phyloP scores from a whole-genome alignment of 1,284 basidiomycete species.

The Papiliotrema fonsecae region DNA sequence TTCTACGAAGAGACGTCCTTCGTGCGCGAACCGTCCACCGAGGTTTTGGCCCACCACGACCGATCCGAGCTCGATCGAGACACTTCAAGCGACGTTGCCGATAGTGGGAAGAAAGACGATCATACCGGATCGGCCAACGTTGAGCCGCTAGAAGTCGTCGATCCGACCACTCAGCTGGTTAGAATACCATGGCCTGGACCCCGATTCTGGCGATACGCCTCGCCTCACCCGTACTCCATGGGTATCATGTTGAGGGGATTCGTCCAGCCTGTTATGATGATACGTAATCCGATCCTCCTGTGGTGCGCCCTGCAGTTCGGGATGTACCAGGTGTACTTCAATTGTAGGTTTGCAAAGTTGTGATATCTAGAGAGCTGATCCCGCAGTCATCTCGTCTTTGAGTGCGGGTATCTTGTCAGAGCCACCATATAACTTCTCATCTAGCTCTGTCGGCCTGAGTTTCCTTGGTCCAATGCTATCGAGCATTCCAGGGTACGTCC shows the following conservation, averaged over 20 bases:
- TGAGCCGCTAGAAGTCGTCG: neutral
- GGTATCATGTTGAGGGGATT: constrained; percentile 17
- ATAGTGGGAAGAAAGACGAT: neutral
- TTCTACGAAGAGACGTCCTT: constrained; percentile 30
- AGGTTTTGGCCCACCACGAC: neutral
- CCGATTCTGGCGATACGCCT: constrained; percentile 5
- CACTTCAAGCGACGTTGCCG: no score
- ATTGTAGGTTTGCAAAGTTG: constrained; percentile 10
- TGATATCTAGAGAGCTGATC: neutral
- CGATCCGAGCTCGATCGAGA: neutral
- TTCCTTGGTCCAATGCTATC: constrained; percentile 20
- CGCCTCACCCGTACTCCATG: constrained; percentile 5
- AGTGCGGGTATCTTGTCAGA: constrained; percentile 16
- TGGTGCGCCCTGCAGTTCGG: constrained; percentile 17
- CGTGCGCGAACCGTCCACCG: constrained; percentile 7
- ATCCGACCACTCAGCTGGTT: neutral
- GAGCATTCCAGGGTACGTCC: constrained; percentile 17
- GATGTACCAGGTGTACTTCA: constrained; percentile 21
- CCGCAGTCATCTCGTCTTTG: constrained; percentile 15
- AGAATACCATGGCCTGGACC: constrained; percentile 14
- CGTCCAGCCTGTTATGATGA: constrained; percentile 12
- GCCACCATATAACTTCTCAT: constrained; percentile 20
- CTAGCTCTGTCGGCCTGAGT: constrained; percentile 17
- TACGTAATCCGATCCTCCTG: constrained; percentile 12
- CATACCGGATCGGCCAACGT: neutral